These are phyloP conservation scores for Picea abies DNA, from an alignment of 83 land plant species.

Conservation along the genomic window DNA sequence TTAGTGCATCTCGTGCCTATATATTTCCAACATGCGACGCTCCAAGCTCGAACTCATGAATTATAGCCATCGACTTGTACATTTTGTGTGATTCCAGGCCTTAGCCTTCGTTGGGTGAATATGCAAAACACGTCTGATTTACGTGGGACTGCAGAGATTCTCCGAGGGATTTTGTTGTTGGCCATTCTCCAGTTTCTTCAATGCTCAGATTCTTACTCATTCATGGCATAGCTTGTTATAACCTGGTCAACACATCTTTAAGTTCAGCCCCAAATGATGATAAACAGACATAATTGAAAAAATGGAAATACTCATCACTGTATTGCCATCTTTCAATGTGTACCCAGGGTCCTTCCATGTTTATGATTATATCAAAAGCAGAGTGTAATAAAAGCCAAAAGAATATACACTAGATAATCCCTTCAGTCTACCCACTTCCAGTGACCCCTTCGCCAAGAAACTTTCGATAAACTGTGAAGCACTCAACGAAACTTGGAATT, in stretches of 20 bases:
- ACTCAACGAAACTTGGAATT: background rate
- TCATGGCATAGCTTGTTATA: background rate
- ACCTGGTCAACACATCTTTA: background rate
- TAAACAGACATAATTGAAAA: background rate
- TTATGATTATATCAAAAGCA: background rate
- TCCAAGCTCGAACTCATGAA: background rate
- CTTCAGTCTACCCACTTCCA: background rate
- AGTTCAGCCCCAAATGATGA: background rate
- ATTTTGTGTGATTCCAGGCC: background rate
- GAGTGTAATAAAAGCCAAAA: background rate
- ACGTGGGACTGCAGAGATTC: background rate
- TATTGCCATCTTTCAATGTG: background rate
- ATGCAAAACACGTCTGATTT: conserved; percentile 4
- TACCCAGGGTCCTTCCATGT: background rate
- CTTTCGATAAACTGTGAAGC: background rate
- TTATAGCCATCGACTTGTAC: background rate
- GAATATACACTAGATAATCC: background rate
- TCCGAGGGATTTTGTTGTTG: background rate
- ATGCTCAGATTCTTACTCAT: background rate
- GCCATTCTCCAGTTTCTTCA: background rate
- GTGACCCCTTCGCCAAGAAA: background rate
- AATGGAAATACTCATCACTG: background rate
- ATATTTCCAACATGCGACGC: background rate
- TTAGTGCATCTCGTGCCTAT: background rate
- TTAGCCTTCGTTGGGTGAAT: background rate